These are phyloP conservation scores for Penicillium aurantiogriseum DNA, from an alignment of 2,329 filamentous ascomycete genomes.

Conservation along the genomic window DNA sequence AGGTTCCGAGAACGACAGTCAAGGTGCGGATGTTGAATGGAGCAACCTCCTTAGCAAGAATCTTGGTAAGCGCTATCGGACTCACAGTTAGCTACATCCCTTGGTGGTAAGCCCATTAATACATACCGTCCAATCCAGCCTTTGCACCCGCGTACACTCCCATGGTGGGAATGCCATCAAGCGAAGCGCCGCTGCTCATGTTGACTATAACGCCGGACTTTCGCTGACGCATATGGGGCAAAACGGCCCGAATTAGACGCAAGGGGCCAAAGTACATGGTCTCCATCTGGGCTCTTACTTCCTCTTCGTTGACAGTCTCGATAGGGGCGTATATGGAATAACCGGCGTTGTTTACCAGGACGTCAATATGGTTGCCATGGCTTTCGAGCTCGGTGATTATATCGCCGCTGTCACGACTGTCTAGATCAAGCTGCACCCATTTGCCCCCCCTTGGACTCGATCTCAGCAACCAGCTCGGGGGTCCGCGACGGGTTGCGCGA, in stretches of 20 bases:
- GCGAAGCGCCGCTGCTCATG: constrained; percentile 24
- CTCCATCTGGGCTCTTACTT: constrained; percentile 22
- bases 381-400: neutral
- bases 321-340: constrained; percentile 22
- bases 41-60: neutral
- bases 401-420: neutral
- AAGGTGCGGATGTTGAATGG: neutral
- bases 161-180: constrained; percentile 22
- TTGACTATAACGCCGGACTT: constrained; percentile 28
- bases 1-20: neutral
- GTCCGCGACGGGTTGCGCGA: constrained; percentile 25
- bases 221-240: constrained; percentile 29
- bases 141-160: constrained; percentile 31
- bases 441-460: constrained; percentile 14
- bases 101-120: neutral
- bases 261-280: constrained; percentile 31
- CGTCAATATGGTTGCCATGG: constrained; percentile 11
- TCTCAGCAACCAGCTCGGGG: constrained; percentile 16
- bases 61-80: neutral
- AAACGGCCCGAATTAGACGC: constrained; percentile 20
- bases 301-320: constrained; percentile 28
- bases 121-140: constrained; percentile 29
- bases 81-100: neutral
- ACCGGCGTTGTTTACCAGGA: constrained; percentile 24
- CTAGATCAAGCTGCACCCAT: constrained; percentile 18